phyloP scores from a whole-genome alignment of 768 basidiomycete species.

The Phanerochaete sordida region DNA sequence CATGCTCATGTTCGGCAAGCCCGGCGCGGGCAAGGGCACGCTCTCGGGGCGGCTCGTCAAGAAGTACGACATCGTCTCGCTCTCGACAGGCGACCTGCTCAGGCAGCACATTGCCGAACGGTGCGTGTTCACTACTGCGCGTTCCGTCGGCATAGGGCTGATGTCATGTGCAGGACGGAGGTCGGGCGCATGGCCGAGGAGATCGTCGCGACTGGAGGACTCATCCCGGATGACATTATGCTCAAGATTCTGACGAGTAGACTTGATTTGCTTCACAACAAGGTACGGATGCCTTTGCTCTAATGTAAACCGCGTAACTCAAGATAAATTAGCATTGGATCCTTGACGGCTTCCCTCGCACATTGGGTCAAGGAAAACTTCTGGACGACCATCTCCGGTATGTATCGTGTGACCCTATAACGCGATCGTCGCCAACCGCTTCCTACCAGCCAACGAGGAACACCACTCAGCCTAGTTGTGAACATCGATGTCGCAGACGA shows the following conservation, averaged over 20 bases:
- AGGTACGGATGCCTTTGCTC: slow-evolving; percentile 37
- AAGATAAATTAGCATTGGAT: slow-evolving; percentile 70
- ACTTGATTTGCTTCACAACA: slow-evolving; percentile 61
- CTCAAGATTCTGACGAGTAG: slow-evolving; percentile 72
- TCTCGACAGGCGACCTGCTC: slow-evolving; percentile 85
- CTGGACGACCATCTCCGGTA: slow-evolving; percentile 75
- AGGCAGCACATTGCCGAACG: slow-evolving; percentile 77
- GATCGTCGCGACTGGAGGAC: slow-evolving; percentile 74
- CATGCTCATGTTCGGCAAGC: slow-evolving; percentile 78
- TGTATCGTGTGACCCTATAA: slow-evolving; percentile 21
- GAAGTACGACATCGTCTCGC: slow-evolving; percentile 73
- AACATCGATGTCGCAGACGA: slow-evolving; percentile 88
- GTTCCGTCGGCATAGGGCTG: no score
- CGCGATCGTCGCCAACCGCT: not conserved
- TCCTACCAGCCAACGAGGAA: slow-evolving; percentile 48
- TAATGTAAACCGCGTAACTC: not conserved
- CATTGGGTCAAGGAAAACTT: slow-evolving; percentile 76
- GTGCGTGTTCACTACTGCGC: slow-evolving; percentile 30
- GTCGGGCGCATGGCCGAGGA: slow-evolving; percentile 72
- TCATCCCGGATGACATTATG: slow-evolving; percentile 79
- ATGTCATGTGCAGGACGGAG: slow-evolving; percentile 43
- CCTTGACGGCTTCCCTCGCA: slow-evolving; percentile 90
- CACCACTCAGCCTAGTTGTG: slow-evolving; percentile 74
- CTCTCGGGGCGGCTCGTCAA: slow-evolving; percentile 69
- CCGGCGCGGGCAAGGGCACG: slow-evolving; percentile 86